A percentile compares a stretch with the other conserved stretches of the same genome.
These are phyloP conservation scores for Penicillium sp. DNA, from an alignment of 2,329 filamentous ascomycete species.

Conservation along the genomic window DNA sequence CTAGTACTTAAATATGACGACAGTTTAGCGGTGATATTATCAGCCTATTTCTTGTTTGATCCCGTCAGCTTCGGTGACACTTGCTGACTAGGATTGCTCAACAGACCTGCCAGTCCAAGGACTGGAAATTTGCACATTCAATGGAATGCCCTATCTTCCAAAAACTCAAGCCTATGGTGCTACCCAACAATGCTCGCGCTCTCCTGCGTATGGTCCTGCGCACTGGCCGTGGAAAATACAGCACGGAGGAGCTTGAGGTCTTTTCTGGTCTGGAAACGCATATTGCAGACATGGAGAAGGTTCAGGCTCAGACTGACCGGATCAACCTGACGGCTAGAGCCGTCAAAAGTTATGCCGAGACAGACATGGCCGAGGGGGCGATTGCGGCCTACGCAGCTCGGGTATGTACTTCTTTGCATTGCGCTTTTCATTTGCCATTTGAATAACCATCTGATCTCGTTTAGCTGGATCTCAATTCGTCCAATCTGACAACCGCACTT, in stretches of 20 bases:
- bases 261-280: constrained; percentile 50
- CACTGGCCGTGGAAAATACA: constrained; percentile 35
- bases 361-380: constrained; percentile 44
- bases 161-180: constrained; percentile 43
- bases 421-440: too few species aligned
- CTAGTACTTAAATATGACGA: neutral
- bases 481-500: constrained; percentile 56
- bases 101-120: constrained; percentile 58
- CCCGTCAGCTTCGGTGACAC: neutral
- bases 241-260: constrained; percentile 40
- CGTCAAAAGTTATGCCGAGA: constrained; percentile 52
- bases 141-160: constrained; percentile 57
- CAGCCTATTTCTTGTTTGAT: too few species aligned
- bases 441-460: too few species aligned
- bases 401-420: constrained; percentile 38
- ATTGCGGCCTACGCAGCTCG: constrained; percentile 47
- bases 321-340: constrained; percentile 55
- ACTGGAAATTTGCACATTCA: constrained; percentile 60
- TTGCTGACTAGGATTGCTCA: constrained; percentile 7
- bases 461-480: constrained; percentile 57
- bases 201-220: constrained; percentile 54
- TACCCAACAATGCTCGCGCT: constrained; percentile 57
- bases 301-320: constrained; percentile 46
- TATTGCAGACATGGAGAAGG: constrained; percentile 47
- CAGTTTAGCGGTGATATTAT: too few species aligned